Evolutionary conservation across 208 protist genomes (phyloP).

Genomic region (Endotrypanum monterogeii): DNA sequence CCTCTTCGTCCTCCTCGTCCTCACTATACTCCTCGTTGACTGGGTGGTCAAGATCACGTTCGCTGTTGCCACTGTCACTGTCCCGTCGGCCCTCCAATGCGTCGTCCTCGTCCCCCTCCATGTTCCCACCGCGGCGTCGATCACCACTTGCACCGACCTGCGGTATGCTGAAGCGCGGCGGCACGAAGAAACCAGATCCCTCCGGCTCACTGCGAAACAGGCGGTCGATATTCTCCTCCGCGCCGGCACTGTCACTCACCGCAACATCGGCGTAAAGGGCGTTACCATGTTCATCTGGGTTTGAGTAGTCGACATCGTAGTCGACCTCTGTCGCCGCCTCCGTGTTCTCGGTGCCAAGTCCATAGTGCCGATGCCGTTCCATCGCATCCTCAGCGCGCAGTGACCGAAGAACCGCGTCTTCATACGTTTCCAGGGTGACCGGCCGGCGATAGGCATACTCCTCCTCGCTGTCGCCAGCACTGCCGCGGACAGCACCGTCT

Average conservation of each 20-base stretch:
- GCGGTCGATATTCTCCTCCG: not conserved
- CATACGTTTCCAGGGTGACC: slow-evolving; percentile 4
- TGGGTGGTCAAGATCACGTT: not conserved
- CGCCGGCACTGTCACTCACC: slow-evolving; percentile 1
- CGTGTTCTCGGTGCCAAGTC: slow-evolving; percentile 2
- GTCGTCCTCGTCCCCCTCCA: slow-evolving; percentile 10
- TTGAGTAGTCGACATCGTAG: slow-evolving; percentile 3
- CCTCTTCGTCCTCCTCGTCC: slow-evolving; percentile 17
- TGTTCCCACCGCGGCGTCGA: not conserved
- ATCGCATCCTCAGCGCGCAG: slow-evolving; percentile 14
- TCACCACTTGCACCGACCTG: not conserved
- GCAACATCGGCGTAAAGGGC: slow-evolving; percentile 1
- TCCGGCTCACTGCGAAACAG: slow-evolving; percentile 5
- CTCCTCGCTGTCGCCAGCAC: not conserved
- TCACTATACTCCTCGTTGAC: slow-evolving; percentile 34
- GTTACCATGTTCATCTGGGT: slow-evolving; percentile 16
- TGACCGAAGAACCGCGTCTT: slow-evolving; percentile 2
- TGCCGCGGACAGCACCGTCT: not conserved
- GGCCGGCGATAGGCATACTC: not conserved
- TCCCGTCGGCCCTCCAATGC: slow-evolving; percentile 25
- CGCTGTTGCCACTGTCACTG: slow-evolving; percentile 8
- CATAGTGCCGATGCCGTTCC: not conserved
- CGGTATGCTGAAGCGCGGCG: not conserved
- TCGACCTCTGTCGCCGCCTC: not conserved
- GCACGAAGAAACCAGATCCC: not conserved